Conservation (phyloP, 2,329 filamentous ascomycete genomes). For the Didymella keratinophila region DNA sequence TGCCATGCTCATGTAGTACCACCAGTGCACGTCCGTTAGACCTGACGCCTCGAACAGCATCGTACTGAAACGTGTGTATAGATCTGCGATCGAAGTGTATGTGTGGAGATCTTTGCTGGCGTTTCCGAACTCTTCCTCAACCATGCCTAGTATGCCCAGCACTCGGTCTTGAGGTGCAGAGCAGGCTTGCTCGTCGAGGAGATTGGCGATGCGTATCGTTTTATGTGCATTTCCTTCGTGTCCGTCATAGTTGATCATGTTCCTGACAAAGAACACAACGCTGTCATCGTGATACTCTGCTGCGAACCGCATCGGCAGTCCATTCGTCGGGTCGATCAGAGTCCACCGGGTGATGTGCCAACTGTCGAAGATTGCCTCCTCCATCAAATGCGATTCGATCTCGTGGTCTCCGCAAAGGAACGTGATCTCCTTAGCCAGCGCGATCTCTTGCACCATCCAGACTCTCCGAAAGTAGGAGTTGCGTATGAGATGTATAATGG, state of each 20-base stretch:
- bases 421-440: neutral
- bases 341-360: constrained; percentile 1
- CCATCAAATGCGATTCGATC: constrained; percentile 1
- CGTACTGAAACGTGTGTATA: constrained; percentile 6
- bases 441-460: constrained; percentile 6
- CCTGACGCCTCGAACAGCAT: constrained; percentile 2
- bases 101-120: neutral
- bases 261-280: constrained; percentile 1
- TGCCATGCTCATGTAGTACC: constrained; percentile 9
- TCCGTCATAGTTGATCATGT: neutral
- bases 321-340: neutral
- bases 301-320: neutral
- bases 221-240: constrained; percentile 3
- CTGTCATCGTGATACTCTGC: constrained; percentile 3
- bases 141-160: constrained; percentile 10
- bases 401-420: constrained; percentile 12
- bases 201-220: constrained; percentile 10
- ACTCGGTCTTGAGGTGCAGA: constrained; percentile 9
- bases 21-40: constrained; percentile 3
- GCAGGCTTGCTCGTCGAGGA: constrained; percentile 5
- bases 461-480: constrained; percentile 7
- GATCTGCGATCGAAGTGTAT: constrained; percentile 2
- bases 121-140: constrained; percentile 5
- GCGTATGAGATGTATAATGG: constrained; percentile 1
- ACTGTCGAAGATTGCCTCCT: neutral